These are phyloP conservation scores for Melaleuca quinquenervia DNA, from an alignment of 345 rosid genomes.

Conservation along the genomic window DNA sequence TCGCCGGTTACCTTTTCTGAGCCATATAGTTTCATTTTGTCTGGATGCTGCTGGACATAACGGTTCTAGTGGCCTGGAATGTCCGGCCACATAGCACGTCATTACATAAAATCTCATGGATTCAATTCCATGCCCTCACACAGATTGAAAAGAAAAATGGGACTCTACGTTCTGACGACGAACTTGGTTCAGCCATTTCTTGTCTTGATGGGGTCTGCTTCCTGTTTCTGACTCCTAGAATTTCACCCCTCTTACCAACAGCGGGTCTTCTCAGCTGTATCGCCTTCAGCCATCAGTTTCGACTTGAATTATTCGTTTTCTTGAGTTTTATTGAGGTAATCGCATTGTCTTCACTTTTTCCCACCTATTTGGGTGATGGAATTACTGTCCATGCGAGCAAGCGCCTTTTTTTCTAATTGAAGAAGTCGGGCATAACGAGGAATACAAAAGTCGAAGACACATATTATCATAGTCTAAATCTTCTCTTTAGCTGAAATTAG, in stretches of 20 bases:
- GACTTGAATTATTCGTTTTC: background rate
- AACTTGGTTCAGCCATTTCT: background rate
- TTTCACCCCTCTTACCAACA: background rate
- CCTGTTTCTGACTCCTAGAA: background rate
- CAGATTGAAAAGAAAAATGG: background rate
- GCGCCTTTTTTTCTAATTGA: background rate
- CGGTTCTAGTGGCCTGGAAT: background rate
- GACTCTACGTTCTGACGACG: background rate
- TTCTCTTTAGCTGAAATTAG: constrained; percentile 34
- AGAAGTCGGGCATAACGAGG: background rate
- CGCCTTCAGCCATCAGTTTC: background rate
- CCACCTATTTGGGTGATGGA: background rate
- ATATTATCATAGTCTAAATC: constrained; percentile 18
- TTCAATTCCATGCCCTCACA: background rate
- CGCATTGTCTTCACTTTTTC: background rate
- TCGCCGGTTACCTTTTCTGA: background rate
- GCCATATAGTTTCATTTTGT: background rate
- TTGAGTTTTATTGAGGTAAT: background rate
- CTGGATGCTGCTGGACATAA: background rate
- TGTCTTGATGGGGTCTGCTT: background rate
- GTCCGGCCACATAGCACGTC: background rate
- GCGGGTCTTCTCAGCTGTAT: background rate
- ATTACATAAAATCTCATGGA: background rate
- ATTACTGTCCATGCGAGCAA: background rate
- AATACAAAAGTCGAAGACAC: background rate